A percentile compares a stretch with the other conserved stretches of the same genome.
phyloP scores from a whole-genome alignment of 1,284 basidiomycete species.

The Boletus subluridellus region DNA sequence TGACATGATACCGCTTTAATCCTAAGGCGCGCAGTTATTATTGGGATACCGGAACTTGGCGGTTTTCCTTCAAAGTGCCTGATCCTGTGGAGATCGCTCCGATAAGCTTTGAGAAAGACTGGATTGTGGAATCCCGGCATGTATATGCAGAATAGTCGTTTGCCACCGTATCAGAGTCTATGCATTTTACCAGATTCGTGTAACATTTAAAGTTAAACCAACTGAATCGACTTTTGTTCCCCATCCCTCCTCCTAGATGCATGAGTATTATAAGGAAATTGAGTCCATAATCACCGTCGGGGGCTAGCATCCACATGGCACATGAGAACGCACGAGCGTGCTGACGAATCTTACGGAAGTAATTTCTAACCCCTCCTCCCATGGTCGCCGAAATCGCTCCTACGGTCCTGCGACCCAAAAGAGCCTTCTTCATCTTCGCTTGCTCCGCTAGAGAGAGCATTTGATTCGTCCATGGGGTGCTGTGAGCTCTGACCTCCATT shows the following conservation, averaged over 20 bases:
- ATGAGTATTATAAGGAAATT: slow-evolving; percentile 13
- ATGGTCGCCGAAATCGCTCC: slow-evolving; percentile 35
- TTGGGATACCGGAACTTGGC: slow-evolving; percentile 14
- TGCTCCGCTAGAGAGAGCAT: slow-evolving; percentile 30
- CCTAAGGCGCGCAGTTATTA: slow-evolving; percentile 18
- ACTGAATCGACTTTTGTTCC: slow-evolving; percentile 2
- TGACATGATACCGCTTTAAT: slow-evolving; percentile 10
- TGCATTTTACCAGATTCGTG: slow-evolving; percentile 11
- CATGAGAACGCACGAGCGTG: slow-evolving; percentile 22
- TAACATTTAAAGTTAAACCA: slow-evolving; percentile 15
- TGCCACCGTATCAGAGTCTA: slow-evolving; percentile 3
- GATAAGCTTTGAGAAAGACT: slow-evolving; percentile 26
- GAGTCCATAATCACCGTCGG: slow-evolving; percentile 21
- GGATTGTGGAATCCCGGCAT: neutral
- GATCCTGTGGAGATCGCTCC: slow-evolving; percentile 30
- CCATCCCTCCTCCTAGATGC: slow-evolving; percentile 5
- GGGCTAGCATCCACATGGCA: slow-evolving; percentile 12
- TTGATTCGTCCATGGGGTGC: slow-evolving; percentile 27
- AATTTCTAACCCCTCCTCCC: slow-evolving; percentile 31
- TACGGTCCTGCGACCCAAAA: slow-evolving; percentile 37
- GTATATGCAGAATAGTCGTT: slow-evolving; percentile 1
- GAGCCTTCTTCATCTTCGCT: slow-evolving; percentile 38
- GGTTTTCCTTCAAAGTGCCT: slow-evolving; percentile 16
- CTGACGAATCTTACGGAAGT: slow-evolving; percentile 24
- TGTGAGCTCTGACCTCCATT: slow-evolving; percentile 32